Evolutionary conservation across 2,329 filamentous ascomycete genomes (phyloP).

Genomic region (Colletotrichum scovillei): DNA sequence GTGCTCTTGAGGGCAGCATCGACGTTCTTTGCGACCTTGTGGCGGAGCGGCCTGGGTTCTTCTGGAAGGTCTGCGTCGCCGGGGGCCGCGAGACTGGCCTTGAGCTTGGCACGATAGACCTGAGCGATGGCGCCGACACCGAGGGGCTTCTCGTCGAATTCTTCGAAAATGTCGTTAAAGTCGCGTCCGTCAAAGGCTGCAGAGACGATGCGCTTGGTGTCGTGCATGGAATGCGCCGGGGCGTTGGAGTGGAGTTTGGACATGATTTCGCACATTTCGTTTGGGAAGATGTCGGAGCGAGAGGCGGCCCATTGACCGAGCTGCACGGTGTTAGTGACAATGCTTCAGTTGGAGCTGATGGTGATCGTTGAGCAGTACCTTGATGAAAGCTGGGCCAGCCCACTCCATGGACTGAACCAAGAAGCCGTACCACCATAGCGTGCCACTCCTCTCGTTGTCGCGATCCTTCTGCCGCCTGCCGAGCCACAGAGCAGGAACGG

Average conservation of each 20-base stretch:
- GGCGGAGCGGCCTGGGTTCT: conserved; percentile 63
- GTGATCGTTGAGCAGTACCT: conserved; percentile 63
- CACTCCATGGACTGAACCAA: conserved; percentile 90
- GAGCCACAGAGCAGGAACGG: conserved; percentile 85
- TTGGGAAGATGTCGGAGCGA: conserved; percentile 94
- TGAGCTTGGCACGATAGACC: conserved; percentile 95
- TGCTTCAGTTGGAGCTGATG: neutral
- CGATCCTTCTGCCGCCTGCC: conserved; percentile 71
- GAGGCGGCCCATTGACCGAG: conserved; percentile 99
- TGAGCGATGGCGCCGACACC: conserved; percentile 97
- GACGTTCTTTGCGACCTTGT: conserved; percentile 83
- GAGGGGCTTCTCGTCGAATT: conserved; percentile 89
- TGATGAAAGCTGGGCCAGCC: conserved; percentile 96
- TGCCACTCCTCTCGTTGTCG: conserved; percentile 82
- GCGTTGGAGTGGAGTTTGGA: conserved; percentile 95
- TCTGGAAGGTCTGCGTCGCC: conserved; percentile 67
- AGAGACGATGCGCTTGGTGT: conserved; percentile 82
- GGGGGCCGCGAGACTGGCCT: conserved; percentile 77
- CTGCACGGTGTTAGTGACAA: conserved; percentile 51
- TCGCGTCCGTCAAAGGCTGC: conserved; percentile 82
- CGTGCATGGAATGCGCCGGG: conserved; percentile 85
- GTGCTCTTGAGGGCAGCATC: conserved; percentile 88
- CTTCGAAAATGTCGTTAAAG: conserved; percentile 95
- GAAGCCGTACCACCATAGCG: conserved; percentile 94
- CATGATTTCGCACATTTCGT: conserved; percentile 92